Percentiles rank a stretch among this genome's conserved stretches.
Evolutionary conservation across 306 rosid genomes (phyloP).

Genomic region (Sesbania bispinosa): DNA sequence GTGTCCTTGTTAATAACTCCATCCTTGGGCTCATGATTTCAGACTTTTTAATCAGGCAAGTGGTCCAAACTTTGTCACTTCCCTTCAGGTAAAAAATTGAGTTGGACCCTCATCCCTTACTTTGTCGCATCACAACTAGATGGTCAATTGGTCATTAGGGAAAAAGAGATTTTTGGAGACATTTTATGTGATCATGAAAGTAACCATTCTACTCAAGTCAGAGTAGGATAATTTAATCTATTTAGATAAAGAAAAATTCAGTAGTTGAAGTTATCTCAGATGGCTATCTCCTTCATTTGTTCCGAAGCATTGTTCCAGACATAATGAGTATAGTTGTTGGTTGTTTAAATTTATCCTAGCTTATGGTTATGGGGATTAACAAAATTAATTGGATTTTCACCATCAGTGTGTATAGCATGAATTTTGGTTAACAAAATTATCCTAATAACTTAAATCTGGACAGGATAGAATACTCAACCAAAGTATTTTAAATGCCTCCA

Average conservation of each 20-base stretch:
- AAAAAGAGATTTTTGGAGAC: not conserved
- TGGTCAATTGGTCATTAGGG: not conserved
- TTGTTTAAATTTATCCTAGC: not conserved
- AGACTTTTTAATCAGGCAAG: conserved; percentile 29
- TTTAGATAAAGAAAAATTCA: not conserved
- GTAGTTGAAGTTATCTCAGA: not conserved
- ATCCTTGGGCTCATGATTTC: conserved; percentile 23
- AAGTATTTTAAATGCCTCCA: no score
- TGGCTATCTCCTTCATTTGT: not conserved
- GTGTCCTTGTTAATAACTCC: conserved; percentile 23
- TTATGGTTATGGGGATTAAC: not conserved
- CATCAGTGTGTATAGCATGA: no score
- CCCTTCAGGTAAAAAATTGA: conserved; percentile 33
- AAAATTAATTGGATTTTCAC: not conserved
- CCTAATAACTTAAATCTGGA: no score
- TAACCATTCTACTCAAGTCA: not conserved
- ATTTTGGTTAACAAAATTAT: no score
- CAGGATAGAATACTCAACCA: no score
- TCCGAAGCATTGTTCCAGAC: not conserved
- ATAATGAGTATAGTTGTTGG: not conserved
- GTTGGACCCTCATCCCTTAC: conserved; percentile 19
- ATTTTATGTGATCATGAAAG: not conserved
- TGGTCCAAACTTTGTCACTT: conserved; percentile 58
- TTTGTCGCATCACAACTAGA: not conserved
- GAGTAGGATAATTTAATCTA: not conserved